Evolutionary conservation across 345 rosid genomes (phyloP), one percentile per base, ranked within the genome.

Genomic region (Erodium maritimum): DNA sequence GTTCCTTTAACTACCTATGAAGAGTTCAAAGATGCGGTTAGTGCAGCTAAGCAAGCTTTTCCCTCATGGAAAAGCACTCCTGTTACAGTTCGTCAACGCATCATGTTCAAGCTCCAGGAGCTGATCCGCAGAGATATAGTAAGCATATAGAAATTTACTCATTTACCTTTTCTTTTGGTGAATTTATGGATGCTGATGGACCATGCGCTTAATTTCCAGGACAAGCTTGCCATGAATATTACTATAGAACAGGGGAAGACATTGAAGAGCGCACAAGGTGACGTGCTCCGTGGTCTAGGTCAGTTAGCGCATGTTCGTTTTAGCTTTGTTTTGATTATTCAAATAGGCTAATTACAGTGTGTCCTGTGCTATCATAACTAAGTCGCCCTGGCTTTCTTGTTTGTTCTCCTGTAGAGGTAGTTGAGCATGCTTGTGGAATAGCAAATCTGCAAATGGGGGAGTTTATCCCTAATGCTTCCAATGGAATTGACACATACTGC

Each of bases 51-150:
- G 70, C 74, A 77, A 46, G 85, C 85, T 60, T 80, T 85, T 59
- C 77, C 74, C 7, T 56, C 69, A 54, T 85, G 91, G 91, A 65
- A 79, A 61, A 80, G 67, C 70, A 74, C 83, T 21, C 77, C 85
- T 1, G 61, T 76, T 65, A 67, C 75, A 33, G 46, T 67, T 24
- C 83, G 87, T 42, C 87, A 80, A 60, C 75, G 91, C 18, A 74
- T 79, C 56, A 84, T 84, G 87, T 78, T 84, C 73, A 84, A 78
- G 77, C 71, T 81, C 58, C 87, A 79, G 66, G 87, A 81, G 71
- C 80, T 84, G 58, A 77, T 84, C 45, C 82, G 52, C 52, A 84
- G 85, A 64, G 87, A 81, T 68, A 74, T 77, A 54, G 86, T 82
- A 76, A 62, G 56, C 50, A 7, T 57, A 54, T 51, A 33, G 22